phyloP scores from a whole-genome alignment of 1,284 basidiomycete species.

The Entoloma clypeatum region DNA sequence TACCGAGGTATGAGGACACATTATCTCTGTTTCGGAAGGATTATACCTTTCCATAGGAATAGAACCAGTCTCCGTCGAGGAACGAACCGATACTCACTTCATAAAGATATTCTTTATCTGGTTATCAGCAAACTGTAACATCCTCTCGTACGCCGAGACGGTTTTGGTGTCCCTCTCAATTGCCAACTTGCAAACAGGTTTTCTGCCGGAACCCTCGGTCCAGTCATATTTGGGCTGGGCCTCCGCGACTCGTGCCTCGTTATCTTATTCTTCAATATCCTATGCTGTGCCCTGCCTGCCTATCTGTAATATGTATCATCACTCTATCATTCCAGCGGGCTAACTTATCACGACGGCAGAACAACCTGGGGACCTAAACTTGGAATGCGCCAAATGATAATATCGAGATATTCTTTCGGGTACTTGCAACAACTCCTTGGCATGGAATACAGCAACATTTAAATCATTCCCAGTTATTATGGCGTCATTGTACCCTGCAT shows the following conservation, averaged over 20 bases:
- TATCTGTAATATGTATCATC: conserved; percentile 30
- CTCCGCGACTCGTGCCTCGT: conserved; percentile 69
- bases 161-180: conserved; percentile 3
- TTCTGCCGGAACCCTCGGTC: conserved; percentile 72
- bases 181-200: conserved; percentile 41
- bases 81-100: conserved; percentile 61
- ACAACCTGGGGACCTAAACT: conserved; percentile 83
- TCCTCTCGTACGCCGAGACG: conserved; percentile 53
- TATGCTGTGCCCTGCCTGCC: conserved; percentile 35
- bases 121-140: conserved; percentile 71
- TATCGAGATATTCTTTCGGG: conserved; percentile 71
- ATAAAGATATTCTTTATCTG: conserved; percentile 75
- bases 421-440: conserved; percentile 27
- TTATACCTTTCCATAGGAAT: conserved; percentile 27
- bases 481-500: conserved; percentile 63
- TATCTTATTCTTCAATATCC: conserved; percentile 75
- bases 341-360: conserved; percentile 31
- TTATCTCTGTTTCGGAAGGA: not conserved
- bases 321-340: not conserved
- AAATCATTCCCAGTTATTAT: conserved; percentile 47
- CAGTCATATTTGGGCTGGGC: conserved; percentile 62
- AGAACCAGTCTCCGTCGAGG: conserved; percentile 32
- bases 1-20: conserved; percentile 27
- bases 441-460: not conserved
- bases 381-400: conserved; percentile 87